Evolutionary conservation across 2,329 filamentous ascomycete genomes (phyloP).

Genomic region (Lachnellula occidentalis): DNA sequence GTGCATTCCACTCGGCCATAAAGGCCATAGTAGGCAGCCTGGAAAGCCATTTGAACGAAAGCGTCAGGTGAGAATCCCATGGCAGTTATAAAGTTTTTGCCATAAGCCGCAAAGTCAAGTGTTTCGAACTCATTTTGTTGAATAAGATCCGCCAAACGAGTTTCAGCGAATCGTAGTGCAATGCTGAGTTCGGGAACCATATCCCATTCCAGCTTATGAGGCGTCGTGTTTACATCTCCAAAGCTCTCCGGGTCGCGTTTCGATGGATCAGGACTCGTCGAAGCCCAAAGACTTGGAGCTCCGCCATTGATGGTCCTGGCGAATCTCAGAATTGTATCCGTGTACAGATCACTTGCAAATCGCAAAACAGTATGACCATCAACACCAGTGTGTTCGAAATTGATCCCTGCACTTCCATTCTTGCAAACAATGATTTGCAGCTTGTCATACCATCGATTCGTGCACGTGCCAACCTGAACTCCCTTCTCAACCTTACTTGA

Average conservation of each 20-base stretch:
- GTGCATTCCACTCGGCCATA: slow-evolving; percentile 92
- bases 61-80: slow-evolving; percentile 97
- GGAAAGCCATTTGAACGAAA: slow-evolving; percentile 98
- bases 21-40: slow-evolving; percentile 94
- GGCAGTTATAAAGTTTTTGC: slow-evolving; percentile 95
- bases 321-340: slow-evolving; percentile 93
- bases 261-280: slow-evolving; percentile 82
- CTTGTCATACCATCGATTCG: slow-evolving; percentile 99
- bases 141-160: slow-evolving; percentile 86
- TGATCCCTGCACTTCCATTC: slow-evolving; percentile 97
- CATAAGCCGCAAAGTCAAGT: slow-evolving; percentile 81
- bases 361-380: slow-evolving; percentile 95
- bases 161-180: slow-evolving; percentile 91
- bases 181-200: slow-evolving; percentile 89
- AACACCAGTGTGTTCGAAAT: slow-evolving; percentile 97
- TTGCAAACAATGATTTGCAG: slow-evolving; percentile 98
- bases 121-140: slow-evolving; percentile 95
- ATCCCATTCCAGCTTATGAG: slow-evolving; percentile 96
- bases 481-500: slow-evolving; percentile 87
- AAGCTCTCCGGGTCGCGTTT: slow-evolving; percentile 90
- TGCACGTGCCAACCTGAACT: slow-evolving; percentile 94
- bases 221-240: slow-evolving; percentile 86
- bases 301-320: slow-evolving; percentile 92
- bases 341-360: slow-evolving; percentile 94
- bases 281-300: slow-evolving; percentile 87